Percentiles rank a stretch among this genome's conserved stretches.
These are phyloP conservation scores for Alternaria sp. DNA, from an alignment of 2,329 filamentous ascomycete genomes.

Conservation along the genomic window DNA sequence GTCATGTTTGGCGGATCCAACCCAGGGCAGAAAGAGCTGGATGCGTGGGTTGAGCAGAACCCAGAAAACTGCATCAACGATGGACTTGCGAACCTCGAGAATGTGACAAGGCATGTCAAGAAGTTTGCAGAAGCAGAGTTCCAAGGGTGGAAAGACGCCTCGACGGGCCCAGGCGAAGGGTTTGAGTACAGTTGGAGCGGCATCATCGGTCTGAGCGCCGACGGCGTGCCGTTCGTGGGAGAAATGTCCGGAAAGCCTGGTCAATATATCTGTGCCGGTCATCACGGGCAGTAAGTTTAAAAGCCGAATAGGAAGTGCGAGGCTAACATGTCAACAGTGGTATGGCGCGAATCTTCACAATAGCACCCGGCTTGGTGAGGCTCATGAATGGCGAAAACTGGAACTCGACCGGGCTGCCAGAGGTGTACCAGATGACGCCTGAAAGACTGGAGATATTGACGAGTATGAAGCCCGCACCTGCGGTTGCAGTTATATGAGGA, in stretches of 20 bases:
- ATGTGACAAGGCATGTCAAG: constrained; percentile 38
- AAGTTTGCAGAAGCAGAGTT: constrained; percentile 39
- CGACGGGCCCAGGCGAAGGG: constrained; percentile 41
- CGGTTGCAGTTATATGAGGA: constrained; percentile 22
- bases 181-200: constrained; percentile 46
- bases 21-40: constrained; percentile 43
- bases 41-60: constrained; percentile 41
- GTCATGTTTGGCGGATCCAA: constrained; percentile 48
- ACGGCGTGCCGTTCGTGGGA: constrained; percentile 41
- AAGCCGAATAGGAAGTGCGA: neutral
- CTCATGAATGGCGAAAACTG: constrained; percentile 35
- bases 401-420: constrained; percentile 31
- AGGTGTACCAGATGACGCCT: constrained; percentile 35
- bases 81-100: constrained; percentile 35
- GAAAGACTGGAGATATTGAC: constrained; percentile 25
- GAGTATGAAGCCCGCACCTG: neutral
- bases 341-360: constrained; percentile 42
- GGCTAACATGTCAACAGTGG: constrained; percentile 26
- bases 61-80: constrained; percentile 45
- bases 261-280: constrained; percentile 41
- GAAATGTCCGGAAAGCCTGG: constrained; percentile 33
- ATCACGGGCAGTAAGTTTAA: constrained; percentile 41
- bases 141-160: constrained; percentile 34
- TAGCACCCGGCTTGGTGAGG: constrained; percentile 38
- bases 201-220: constrained; percentile 37